Evolutionary conservation across 2,329 filamentous ascomycete species (phyloP).

Genomic region (Arthroderma sp.): DNA sequence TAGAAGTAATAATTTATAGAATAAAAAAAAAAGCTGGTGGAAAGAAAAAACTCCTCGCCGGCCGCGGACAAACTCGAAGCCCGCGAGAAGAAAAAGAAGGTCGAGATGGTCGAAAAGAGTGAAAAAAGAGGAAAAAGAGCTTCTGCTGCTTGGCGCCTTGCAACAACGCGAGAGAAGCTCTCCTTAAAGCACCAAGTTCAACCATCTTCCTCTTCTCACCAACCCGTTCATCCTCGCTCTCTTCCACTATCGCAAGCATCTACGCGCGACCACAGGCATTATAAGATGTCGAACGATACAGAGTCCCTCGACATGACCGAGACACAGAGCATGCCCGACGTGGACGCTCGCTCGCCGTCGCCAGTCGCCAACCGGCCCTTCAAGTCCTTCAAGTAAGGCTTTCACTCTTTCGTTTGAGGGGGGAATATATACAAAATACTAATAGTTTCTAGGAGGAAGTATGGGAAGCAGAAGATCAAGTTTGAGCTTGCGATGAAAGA

Average conservation of each 20-base stretch:
- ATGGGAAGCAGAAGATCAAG: conserved; percentile 69
- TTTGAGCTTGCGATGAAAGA: conserved; percentile 74
- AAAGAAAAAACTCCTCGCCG: not conserved
- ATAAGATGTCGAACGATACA: conserved; percentile 24
- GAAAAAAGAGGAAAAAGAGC: too few relatives aligned
- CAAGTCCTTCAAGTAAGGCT: conserved; percentile 52
- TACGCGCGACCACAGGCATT: not conserved
- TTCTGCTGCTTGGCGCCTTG: not conserved
- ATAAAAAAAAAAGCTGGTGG: too few relatives aligned
- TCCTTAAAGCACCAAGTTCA: too few relatives aligned
- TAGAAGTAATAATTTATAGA: not conserved
- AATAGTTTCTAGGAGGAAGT: conserved; percentile 58
- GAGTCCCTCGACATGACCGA: conserved; percentile 21
- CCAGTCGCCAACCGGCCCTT: conserved; percentile 43
- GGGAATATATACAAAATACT: not conserved
- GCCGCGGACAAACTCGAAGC: not conserved
- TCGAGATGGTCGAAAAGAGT: too few relatives aligned
- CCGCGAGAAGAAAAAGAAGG: not conserved
- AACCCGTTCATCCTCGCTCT: not conserved
- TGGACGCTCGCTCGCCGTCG: conserved; percentile 12
- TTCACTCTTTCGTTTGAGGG: not conserved
- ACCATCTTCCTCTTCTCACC: too few relatives aligned
- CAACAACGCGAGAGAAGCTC: not conserved
- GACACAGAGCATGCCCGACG: conserved; percentile 21
- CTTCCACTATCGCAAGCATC: not conserved